These are phyloP conservation scores for Xanthoceras sorbifolium DNA, from an alignment of 345 rosid genomes.

Conservation along the genomic window DNA sequence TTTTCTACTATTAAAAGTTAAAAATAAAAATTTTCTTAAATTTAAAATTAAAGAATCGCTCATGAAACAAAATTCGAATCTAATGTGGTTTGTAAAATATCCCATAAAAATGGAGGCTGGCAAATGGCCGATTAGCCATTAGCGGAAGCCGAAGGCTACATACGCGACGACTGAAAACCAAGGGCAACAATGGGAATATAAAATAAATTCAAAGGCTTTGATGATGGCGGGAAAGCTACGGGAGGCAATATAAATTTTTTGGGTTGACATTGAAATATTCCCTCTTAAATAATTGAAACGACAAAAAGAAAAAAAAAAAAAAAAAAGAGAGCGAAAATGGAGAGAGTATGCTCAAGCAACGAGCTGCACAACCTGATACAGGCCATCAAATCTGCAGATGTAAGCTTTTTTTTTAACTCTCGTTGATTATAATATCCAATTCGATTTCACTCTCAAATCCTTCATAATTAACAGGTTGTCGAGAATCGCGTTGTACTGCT, in stretches of 20 bases:
- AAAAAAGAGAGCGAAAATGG: conserved; percentile 40
- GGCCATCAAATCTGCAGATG: conserved; percentile 69
- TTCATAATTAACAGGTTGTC: conserved; percentile 53
- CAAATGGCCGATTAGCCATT: too few relatives aligned
- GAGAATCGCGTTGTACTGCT: conserved; percentile 68
- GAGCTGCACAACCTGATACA: conserved; percentile 47
- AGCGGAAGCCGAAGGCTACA: too few relatives aligned
- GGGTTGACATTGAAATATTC: not conserved
- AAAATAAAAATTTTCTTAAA: too few relatives aligned
- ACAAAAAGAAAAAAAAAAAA: not conserved
- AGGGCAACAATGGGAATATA: not conserved
- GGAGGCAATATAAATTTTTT: not conserved
- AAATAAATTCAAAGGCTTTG: not conserved
- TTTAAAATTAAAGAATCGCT: too few relatives aligned
- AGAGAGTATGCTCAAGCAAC: conserved; percentile 25
- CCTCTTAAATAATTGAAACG: not conserved
- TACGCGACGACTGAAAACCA: too few relatives aligned
- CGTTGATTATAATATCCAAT: not conserved
- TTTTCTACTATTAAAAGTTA: too few relatives aligned
- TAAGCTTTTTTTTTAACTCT: conserved; percentile 32
- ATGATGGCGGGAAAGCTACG: not conserved
- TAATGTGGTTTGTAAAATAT: too few relatives aligned
- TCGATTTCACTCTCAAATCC: not conserved
- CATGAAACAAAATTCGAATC: too few relatives aligned
- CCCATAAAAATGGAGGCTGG: too few relatives aligned